Evolutionary conservation across 192 early-diverging fungal genomes (phyloP).

Genomic region (Coemansia sp.): DNA sequence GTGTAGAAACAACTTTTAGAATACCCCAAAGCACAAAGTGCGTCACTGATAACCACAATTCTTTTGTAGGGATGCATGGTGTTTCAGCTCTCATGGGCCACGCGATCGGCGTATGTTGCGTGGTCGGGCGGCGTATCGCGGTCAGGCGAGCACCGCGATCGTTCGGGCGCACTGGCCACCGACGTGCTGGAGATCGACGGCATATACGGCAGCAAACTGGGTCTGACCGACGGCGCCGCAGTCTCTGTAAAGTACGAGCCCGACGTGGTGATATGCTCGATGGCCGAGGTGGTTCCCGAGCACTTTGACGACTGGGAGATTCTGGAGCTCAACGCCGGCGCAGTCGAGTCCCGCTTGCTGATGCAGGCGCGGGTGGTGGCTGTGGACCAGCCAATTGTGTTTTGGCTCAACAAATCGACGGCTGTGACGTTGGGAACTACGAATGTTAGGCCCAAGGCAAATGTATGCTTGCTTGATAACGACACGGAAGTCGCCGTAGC

Average conservation of each 20-base stretch:
- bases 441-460: conserved; percentile 43
- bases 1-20: background rate
- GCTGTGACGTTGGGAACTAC: conserved; percentile 58
- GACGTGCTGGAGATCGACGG: conserved; percentile 69
- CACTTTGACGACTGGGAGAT: conserved; percentile 82
- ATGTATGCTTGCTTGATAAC: conserved; percentile 58
- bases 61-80: conserved; percentile 36
- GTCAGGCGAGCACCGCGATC: conserved; percentile 15
- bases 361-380: conserved; percentile 70
- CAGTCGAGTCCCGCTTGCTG: conserved; percentile 68
- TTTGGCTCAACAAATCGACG: conserved; percentile 73
- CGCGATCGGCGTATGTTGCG: conserved; percentile 22
- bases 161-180: conserved; percentile 4
- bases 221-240: conserved; percentile 60
- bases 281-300: conserved; percentile 67
- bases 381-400: conserved; percentile 63
- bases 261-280: conserved; percentile 56
- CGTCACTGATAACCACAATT: background rate
- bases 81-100: conserved; percentile 30
- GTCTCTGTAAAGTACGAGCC: conserved; percentile 64
- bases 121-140: conserved; percentile 46
- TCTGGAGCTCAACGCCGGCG: conserved; percentile 72
- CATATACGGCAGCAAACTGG: conserved; percentile 63
- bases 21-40: too few species aligned
- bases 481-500: conserved; percentile 73